Evolutionary conservation across 1,139 yeast genomes (phyloP).

Genomic region (Diutina sp.): DNA sequence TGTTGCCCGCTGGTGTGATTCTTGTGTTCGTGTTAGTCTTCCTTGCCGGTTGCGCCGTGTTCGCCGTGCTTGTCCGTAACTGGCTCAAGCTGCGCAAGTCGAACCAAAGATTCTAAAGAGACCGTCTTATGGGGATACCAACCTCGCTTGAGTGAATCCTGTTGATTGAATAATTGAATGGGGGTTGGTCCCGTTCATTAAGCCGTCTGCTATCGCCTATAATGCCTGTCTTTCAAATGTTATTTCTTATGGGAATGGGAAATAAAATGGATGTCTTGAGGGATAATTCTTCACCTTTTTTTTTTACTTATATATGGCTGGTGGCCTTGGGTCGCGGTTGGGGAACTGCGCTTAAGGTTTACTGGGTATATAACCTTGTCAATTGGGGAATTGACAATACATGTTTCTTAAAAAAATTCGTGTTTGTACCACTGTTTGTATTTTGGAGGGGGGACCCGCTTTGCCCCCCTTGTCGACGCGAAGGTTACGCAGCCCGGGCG

Average conservation of each 20-base stretch:
- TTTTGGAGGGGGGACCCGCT: not conserved
- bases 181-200: slow-evolving; percentile 1
- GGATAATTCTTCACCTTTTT: slow-evolving; percentile 2
- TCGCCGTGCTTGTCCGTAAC: slow-evolving; percentile 24
- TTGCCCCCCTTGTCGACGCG: not conserved
- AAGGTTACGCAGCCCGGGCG: not conserved
- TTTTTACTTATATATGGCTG: not conserved
- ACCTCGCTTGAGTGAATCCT: slow-evolving; percentile 3
- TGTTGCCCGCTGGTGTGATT: slow-evolving; percentile 42
- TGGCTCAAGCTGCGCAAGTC: slow-evolving; percentile 29
- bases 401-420: not conserved
- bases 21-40: slow-evolving; percentile 35
- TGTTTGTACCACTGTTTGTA: not conserved
- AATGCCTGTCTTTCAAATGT: slow-evolving; percentile 2
- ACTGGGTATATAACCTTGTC: not conserved
- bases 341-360: not conserved
- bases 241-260: slow-evolving; percentile 3
- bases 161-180: not conserved
- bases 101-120: slow-evolving; percentile 33
- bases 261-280: not conserved
- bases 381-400: slow-evolving; percentile 3
- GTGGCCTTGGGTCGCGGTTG: not conserved
- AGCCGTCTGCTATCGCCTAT: not conserved
- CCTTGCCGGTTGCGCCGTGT: slow-evolving; percentile 25
- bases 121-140: not conserved